Evolutionary conservation across 208 protist genomes (phyloP).

Genomic region (Trypanosoma lewisi): DNA sequence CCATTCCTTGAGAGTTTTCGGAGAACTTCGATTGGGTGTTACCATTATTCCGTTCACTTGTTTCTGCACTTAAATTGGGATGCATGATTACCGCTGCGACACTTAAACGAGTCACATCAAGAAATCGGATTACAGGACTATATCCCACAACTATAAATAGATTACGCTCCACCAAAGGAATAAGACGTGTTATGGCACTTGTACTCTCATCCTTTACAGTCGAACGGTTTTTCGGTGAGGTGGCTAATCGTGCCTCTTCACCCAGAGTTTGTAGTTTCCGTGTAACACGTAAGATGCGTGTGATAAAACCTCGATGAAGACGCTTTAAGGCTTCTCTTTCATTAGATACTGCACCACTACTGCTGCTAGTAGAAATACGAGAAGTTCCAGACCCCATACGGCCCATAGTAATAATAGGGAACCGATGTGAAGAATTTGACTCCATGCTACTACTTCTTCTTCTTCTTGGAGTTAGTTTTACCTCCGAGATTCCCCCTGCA

Average conservation of each 20-base stretch:
- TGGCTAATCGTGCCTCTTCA: conserved; percentile 8
- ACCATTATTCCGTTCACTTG: background rate
- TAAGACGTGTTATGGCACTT: conserved; percentile 29
- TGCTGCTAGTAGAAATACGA: background rate
- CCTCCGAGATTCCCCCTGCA: too few species aligned
- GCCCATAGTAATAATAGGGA: background rate
- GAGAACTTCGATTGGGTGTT: background rate
- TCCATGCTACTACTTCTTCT: background rate
- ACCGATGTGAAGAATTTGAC: background rate
- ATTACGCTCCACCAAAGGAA: conserved; percentile 32
- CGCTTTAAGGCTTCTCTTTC: conserved; percentile 4
- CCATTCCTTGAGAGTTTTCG: background rate
- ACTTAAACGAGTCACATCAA: conserved; percentile 28
- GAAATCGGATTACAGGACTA: conserved; percentile 35
- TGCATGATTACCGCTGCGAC: conserved; percentile 16
- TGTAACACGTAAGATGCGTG: conserved; percentile 8
- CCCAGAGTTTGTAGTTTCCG: conserved; percentile 13
- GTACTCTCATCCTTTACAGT: conserved; percentile 15
- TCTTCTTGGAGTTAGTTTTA: background rate
- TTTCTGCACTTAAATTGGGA: conserved; percentile 9
- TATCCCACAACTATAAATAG: conserved; percentile 33
- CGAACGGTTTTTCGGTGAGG: background rate
- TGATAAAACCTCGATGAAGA: conserved; percentile 10
- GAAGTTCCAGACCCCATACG: background rate
- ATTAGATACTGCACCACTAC: background rate